Evolutionary conservation across 306 rosid genomes (phyloP).

Genomic region (Gynostemma pentaphyllum): DNA sequence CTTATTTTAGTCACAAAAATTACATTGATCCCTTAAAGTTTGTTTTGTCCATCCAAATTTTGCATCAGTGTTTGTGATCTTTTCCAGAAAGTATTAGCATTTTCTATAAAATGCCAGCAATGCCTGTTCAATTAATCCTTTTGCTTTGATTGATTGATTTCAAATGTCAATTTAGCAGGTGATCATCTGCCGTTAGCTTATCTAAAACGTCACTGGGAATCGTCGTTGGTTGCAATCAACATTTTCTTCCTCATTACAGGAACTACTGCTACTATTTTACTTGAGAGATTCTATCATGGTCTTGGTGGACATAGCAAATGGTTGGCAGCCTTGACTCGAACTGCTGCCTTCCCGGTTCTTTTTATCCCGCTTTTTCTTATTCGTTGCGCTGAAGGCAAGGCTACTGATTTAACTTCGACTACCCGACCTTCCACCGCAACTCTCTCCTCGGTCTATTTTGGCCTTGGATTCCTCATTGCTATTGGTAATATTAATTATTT

Average conservation of each 20-base stretch:
- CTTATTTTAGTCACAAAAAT: too few relatives aligned
- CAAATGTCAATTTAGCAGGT: too few relatives aligned
- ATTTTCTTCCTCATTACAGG: conserved; percentile 56
- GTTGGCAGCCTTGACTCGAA: conserved; percentile 89
- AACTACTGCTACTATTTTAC: conserved; percentile 69
- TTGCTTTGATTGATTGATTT: too few relatives aligned
- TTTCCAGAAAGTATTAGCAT: too few relatives aligned
- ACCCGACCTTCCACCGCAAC: conserved; percentile 25
- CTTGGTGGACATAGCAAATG: conserved; percentile 88
- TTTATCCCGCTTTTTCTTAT: conserved; percentile 39
- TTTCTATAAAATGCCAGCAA: too few relatives aligned
- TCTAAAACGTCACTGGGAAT: conserved; percentile 61
- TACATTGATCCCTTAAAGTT: too few relatives aligned
- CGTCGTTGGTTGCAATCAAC: conserved; percentile 59
- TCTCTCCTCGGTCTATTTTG: conserved; percentile 33
- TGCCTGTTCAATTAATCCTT: too few relatives aligned
- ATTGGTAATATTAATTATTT: conserved; percentile 77
- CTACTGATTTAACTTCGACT: conserved; percentile 26
- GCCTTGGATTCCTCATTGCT: conserved; percentile 52
- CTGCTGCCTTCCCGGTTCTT: conserved; percentile 66
- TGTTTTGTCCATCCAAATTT: too few relatives aligned
- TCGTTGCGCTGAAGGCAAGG: conserved; percentile 27
- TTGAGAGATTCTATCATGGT: conserved; percentile 78
- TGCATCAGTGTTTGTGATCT: too few relatives aligned
- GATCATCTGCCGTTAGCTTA: conserved; percentile 21